Percentiles rank a stretch among this genome's conserved stretches.
phyloP scores from a whole-genome alignment of 768 basidiomycete species.

The Agaricus subrufescens region DNA sequence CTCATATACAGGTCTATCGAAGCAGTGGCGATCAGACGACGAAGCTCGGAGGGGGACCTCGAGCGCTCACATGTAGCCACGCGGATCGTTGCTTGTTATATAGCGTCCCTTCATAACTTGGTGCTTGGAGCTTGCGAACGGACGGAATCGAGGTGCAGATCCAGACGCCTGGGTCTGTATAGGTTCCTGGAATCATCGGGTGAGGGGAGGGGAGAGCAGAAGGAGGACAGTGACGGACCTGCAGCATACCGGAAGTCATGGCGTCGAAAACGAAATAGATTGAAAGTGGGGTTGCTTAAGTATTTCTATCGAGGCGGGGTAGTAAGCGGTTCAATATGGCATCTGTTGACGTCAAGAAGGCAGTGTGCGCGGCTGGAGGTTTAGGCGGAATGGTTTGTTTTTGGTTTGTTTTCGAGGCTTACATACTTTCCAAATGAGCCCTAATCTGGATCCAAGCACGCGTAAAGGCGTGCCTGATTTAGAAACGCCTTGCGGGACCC shows the following conservation, averaged over 20 bases:
- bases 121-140: constrained; percentile 71
- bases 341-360: constrained; percentile 22
- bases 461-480: constrained; percentile 20
- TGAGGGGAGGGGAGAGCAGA: constrained; percentile 5
- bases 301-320: constrained; percentile 16
- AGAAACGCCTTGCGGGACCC: constrained; percentile 23
- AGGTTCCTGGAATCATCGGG: constrained; percentile 29
- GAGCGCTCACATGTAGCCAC: constrained; percentile 77
- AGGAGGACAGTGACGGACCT: constrained; percentile 24
- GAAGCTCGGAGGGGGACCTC: neutral
- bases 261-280: constrained; percentile 17
- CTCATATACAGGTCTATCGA: constrained; percentile 73
- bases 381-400: constrained; percentile 23
- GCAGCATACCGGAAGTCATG: constrained; percentile 43
- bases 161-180: constrained; percentile 35
- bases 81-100: constrained; percentile 85
- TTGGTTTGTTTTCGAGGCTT: constrained; percentile 30
- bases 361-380: constrained; percentile 16
- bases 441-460: constrained; percentile 39
- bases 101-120: constrained; percentile 84
- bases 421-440: constrained; percentile 27
- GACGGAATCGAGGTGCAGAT: constrained; percentile 47
- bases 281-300: constrained; percentile 14
- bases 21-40: constrained; percentile 16
- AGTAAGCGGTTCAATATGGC: constrained; percentile 19